Base-by-base conservation (phyloP, 805 yeast species). In the Monosporozyma servazzii region DNA sequence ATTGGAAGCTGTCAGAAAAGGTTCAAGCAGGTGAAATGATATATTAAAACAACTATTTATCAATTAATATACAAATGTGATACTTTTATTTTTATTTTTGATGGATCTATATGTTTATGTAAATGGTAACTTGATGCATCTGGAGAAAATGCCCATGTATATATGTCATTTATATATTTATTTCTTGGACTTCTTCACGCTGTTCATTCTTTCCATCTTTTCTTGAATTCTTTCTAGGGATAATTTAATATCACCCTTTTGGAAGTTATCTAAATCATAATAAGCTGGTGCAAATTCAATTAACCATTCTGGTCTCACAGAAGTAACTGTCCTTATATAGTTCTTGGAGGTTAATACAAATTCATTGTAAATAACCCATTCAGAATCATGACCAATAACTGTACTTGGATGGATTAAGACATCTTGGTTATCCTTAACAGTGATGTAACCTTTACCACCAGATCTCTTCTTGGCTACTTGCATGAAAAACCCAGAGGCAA, bases 401-500 rank as follows among this genome's bases (percentile, higher is more conserved):
- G 97, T 88, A 51, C 93, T 84, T 54, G 99, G 99, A 66, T 93
- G 99, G 46, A 93, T 76, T 61, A 89, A 71, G 11, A 91, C 98
- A 56, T 91, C 98, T 73, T 93, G 99, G 64, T 90, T 89, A 69
- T 93, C 99, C 70, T 89, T 89, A 48, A 90, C 86, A 0, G 99
- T 93, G 59, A 86, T 77, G 67, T 85, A 91, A n/a, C 87, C 90
- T 61, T 84, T 85, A 23, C 77, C 75, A 39, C 88, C 82, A n/a
- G 86, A 79, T 72, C 80, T 81, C 74, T 87, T 88, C 72, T 90
- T 93, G 33, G 97, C 98, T 51, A 87, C 95, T 73, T 93, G 99
- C 98, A 93, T 90, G 74, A 93, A 93, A 68, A 89, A 90, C 1
- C 99, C 99, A n/a, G 88, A 79, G 3, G 88, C 77, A 53, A 93